phyloP scores from a whole-genome alignment of 2,329 filamentous ascomycete species.

The Aspergillus sp. region DNA sequence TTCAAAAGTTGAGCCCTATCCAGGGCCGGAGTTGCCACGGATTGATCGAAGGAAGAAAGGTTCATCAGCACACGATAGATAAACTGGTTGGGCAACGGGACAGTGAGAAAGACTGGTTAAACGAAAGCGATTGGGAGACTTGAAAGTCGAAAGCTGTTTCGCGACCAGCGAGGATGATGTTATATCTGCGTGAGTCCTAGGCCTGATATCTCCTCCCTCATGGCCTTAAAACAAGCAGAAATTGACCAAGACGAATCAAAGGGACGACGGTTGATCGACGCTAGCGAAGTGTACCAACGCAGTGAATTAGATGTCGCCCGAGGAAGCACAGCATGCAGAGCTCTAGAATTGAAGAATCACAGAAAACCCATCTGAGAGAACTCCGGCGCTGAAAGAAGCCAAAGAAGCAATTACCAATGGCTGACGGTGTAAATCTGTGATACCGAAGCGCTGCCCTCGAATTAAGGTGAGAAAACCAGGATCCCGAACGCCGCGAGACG shows the following conservation, averaged over 20 bases:
- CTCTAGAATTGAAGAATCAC: background rate
- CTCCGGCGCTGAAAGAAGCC: background rate
- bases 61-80: slow-evolving; percentile 77
- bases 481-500: background rate
- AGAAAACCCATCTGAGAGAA: background rate
- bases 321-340: background rate
- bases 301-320: background rate
- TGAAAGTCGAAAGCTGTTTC: background rate
- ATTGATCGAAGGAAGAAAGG: slow-evolving; percentile 72
- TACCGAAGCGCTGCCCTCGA: background rate
- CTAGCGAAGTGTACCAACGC: background rate
- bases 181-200: background rate
- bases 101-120: slow-evolving; percentile 5
- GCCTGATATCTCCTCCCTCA: background rate
- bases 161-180: slow-evolving; percentile 1
- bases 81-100: slow-evolving; percentile 56
- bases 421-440: background rate
- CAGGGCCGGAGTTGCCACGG: slow-evolving; percentile 75
- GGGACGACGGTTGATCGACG: background rate
- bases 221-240: background rate
- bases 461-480: background rate
- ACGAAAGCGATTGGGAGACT: slow-evolving; percentile 1
- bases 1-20: slow-evolving; percentile 71
- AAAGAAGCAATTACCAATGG: background rate
- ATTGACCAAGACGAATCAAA: background rate